Evolutionary conservation across 208 protist species (phyloP), one percentile per base, ranked within the genome.

Genomic region (Spongospora subterranea): DNA sequence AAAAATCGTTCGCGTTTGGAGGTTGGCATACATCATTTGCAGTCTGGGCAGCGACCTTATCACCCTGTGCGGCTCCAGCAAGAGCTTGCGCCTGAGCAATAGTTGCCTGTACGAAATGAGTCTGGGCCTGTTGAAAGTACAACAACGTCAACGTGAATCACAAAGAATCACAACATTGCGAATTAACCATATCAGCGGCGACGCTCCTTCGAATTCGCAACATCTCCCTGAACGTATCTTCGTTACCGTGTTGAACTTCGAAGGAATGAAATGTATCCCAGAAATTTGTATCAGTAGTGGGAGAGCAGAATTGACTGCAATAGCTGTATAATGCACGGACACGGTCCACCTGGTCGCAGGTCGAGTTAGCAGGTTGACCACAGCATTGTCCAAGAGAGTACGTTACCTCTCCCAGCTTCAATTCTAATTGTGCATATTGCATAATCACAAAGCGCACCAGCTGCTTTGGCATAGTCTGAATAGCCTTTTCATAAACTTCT

Each of bases 161-260:
- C 1, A 35, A 35, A 0, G 90, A 38, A n/a, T 24, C 40, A 38
- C 40, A 50, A 38, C 88, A 39, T 32, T 39, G 32, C n/a, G 0
- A 40, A 11, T 66, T 40, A 0, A 71, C 71, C 88, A 93, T 96
- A 60, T 91, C 54, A 0, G 95, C 94, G 38, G 93, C 45, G 0
- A 98, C 95, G 13, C 92, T 94, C 38, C 96, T 93, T 91, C 94
- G 95, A 53, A 97, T 92, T 91, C 96, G 92, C 0, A 97, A 91
- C 95, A 98, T 96, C 71, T 98, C 96, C 32, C 94, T 91, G 92
- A 96, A 98, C 0, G 97, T 98, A 54, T 97, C 97, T 77, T 95
- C 93, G 89, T 98, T 98, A 53, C 97, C 97, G 89, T 97, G 96
- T 13, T 92, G 76, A 1, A 96, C 94, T 93, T 98, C 97, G 93